Percentiles rank a stretch among this genome's conserved stretches.
Conservation (phyloP, 495 filamentous ascomycete genomes). For the Podospora australis region DNA sequence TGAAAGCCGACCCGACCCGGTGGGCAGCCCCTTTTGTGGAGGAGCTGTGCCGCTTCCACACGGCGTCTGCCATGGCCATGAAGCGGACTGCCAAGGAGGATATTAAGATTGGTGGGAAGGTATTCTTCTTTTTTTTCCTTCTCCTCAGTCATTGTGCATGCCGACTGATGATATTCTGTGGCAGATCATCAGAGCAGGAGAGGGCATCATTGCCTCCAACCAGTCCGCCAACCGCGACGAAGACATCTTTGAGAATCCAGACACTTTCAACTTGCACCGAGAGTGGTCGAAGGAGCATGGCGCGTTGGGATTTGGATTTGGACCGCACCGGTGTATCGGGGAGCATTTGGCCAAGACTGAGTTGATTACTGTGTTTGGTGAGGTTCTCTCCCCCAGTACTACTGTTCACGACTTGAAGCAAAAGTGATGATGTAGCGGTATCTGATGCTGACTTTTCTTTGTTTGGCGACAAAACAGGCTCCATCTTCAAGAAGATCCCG, state of each 20-base stretch:
- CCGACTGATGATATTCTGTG: background rate
- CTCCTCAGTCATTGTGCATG: background rate
- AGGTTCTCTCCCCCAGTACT: too few species aligned
- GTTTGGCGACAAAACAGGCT: constrained; percentile 13
- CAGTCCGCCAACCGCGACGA: constrained; percentile 44
- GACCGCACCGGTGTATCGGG: constrained; percentile 39
- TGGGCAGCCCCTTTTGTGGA: constrained; percentile 30
- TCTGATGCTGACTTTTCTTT: background rate
- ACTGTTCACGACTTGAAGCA: too few species aligned
- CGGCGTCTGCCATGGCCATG: constrained; percentile 37
- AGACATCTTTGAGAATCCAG: constrained; percentile 33
- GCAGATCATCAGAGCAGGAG: constrained; percentile 29
- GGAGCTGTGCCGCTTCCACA: constrained; percentile 42
- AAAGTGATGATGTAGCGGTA: constrained; percentile 8
- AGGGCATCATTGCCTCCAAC: constrained; percentile 43
- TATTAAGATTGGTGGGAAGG: constrained; percentile 35
- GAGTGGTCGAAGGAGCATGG: constrained; percentile 27
- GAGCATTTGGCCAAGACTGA: constrained; percentile 37
- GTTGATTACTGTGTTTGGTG: constrained; percentile 35
- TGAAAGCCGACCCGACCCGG: constrained; percentile 30
- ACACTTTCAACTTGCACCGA: constrained; percentile 39
- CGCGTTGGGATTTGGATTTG: constrained; percentile 39
- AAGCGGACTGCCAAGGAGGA: constrained; percentile 39
- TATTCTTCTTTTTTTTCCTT: background rate
- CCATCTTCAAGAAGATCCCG: constrained; percentile 26